These are phyloP conservation scores for Lagenaria siceraria DNA, from an alignment of 306 rosid species.

Conservation along the genomic window DNA sequence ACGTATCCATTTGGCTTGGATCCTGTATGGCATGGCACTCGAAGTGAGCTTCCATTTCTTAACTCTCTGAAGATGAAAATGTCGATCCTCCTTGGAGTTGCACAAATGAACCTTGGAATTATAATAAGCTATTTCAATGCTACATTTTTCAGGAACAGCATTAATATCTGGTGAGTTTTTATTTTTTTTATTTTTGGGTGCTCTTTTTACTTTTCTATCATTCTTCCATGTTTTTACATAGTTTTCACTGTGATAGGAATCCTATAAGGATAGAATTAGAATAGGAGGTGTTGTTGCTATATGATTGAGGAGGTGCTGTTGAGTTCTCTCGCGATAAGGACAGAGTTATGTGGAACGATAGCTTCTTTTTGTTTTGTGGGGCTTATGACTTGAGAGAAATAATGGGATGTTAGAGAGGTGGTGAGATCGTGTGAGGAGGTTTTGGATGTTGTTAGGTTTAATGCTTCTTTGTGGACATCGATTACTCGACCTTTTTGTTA, in stretches of 20 bases:
- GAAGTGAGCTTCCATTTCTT: slow-evolving; percentile 91
- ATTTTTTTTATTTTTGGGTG: neutral
- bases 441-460: neutral
- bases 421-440: neutral
- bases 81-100: slow-evolving; percentile 94
- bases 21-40: slow-evolving; percentile 92
- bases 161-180: slow-evolving; percentile 68
- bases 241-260: neutral
- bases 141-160: slow-evolving; percentile 41
- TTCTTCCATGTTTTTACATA: neutral
- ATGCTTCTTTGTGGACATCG: neutral
- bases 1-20: slow-evolving; percentile 96
- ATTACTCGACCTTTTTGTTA: neutral
- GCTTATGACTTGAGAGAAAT: neutral
- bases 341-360: neutral
- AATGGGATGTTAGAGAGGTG: neutral
- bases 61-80: slow-evolving; percentile 97
- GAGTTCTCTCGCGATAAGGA: neutral
- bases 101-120: slow-evolving; percentile 97
- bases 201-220: neutral
- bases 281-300: neutral
- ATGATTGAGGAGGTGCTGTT: neutral
- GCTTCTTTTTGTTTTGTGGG: neutral
- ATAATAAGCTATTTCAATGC: slow-evolving; percentile 80
- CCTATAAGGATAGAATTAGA: neutral